Evolutionary conservation across 1,284 basidiomycete genomes (phyloP), one percentile per base, ranked within the genome.

Genomic region (Marasmius fiardii): DNA sequence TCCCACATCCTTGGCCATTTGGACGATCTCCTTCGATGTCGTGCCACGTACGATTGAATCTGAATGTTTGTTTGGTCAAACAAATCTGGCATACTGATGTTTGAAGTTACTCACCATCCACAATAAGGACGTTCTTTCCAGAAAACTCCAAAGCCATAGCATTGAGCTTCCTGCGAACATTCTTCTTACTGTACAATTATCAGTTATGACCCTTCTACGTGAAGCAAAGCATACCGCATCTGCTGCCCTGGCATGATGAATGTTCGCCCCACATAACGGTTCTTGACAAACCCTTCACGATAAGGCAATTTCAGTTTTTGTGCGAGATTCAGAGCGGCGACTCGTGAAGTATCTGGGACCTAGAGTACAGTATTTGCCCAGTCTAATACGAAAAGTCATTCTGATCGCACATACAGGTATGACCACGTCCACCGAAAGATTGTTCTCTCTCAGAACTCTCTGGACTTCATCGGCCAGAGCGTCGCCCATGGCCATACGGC

Each of bases 161-260:
- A 70, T 99, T 99, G 59, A 99, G 77, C 73, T 99, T 99, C 62
- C 91, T 81, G 57, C 97, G 81, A 14, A 99, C 97, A 68, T 97
- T 99, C 79, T 96, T 98, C 63, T 83, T 86, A 67, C 93, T 93
- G 64, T 20, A 24, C 7, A 5, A 6, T 44, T 51, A 7, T 34
- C 10, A 41, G 34, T 56, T 21, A 48, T 50, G 12, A 24, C 10
- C 20, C 14, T 4, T 16, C 20, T 1, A 16, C 8, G 23, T 16
- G 16, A 3, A 23, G 20, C 16, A 21, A 24, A 20, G 7, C 75
- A 48, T 63, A 85, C 87, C 92, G 82, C 83, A 91, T 90, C 69
- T 91, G 88, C 69, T 99, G 97, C 23, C 96, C 97, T 7, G 97
- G 96, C 97, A 99, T 99, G 75, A 99, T 99, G 72, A 99, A 99